Percentiles rank a stretch among this genome's conserved stretches.
phyloP scores from a whole-genome alignment of 768 basidiomycete genomes.

The Inosperma sp. region DNA sequence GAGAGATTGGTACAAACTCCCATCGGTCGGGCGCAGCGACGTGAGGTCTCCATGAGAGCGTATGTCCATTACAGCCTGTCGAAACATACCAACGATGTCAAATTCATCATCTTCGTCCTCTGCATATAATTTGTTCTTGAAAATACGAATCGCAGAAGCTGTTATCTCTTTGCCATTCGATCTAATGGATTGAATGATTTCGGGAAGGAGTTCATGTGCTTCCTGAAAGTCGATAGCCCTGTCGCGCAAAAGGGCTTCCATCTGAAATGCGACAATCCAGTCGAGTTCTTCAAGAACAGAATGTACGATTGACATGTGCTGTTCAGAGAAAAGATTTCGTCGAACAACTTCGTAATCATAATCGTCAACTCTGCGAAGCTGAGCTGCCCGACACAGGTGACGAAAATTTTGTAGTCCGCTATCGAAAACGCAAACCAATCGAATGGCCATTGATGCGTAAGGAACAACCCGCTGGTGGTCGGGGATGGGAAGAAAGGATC shows the following conservation, averaged over 20 bases:
- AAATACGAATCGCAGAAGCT: no score
- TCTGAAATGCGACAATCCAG: conserved; percentile 58
- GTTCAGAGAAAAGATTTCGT: conserved; percentile 42
- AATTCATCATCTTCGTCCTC: conserved; percentile 30
- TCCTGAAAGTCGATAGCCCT: conserved; percentile 48
- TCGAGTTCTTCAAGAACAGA: conserved; percentile 33
- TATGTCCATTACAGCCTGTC: conserved; percentile 23
- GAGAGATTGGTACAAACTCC: conserved; percentile 29
- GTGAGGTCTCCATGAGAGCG: conserved; percentile 18
- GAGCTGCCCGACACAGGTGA: conserved; percentile 34
- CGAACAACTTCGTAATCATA: conserved; percentile 37
- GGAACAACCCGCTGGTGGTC: conserved; percentile 44
- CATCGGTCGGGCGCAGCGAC: conserved; percentile 28
- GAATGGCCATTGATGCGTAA: conserved; percentile 49
- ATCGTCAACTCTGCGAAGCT: conserved; percentile 33
- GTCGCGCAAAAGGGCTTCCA: conserved; percentile 42
- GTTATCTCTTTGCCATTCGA: no score
- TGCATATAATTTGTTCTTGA: no score
- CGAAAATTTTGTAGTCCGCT: conserved; percentile 37
- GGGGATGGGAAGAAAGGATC: conserved; percentile 36
- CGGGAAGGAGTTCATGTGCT: conserved; percentile 38
- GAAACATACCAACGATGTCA: conserved; percentile 31
- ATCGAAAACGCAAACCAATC: conserved; percentile 40
- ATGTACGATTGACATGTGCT: conserved; percentile 28
- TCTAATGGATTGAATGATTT: no score